Evolutionary conservation across 257 asterid genomes (phyloP), one percentile per base, ranked within the genome.

Genomic region (Rubia yunnanensis): DNA sequence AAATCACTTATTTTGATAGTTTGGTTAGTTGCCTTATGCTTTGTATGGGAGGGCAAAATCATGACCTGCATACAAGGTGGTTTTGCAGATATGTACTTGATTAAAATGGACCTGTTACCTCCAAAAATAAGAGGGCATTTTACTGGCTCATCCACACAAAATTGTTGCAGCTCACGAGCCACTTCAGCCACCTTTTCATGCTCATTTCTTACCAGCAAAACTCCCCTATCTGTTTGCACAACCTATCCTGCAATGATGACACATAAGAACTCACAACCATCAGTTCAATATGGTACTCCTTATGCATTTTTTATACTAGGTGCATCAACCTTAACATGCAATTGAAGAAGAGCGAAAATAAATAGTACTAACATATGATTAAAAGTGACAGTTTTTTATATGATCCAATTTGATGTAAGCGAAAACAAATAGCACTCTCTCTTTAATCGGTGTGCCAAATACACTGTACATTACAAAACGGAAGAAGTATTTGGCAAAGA

Each of bases 101-200:
- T 52, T 28, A 28, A 46, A 18, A 28, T 54, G 26, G 56, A 24
- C 22, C 69, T 24, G 65, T 82, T 62, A 87, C 97, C 98, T 83
- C 99, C 95, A 49, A 89, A 87, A 69, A 92, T 92, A 58, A 89
- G 96, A 60, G 99, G 95, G 68, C 87, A 92, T 65, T 82, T 89
- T 27, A 90, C 94, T 0, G 96, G 97, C 77, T 84, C 88, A 32
- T 80, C 82, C 18, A 89, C 84, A 64, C 97, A 87, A 34, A 77
- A 87, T 5, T 30, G 79, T 31, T 79, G 84, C 80, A 92, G 68
- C 48, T 80, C 81, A 60, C 77, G 66, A 59, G 90, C 97, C 77
- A 86, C 76, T 65, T 84, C 76, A 30, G 90, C 95, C 58, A 92
- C 96, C 62, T 77, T 75, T 66, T 60, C 76, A 76, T 92, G 97